These are phyloP conservation scores for Ephemerocybe angulata DNA, from an alignment of 768 basidiomycete species.

Conservation along the genomic window DNA sequence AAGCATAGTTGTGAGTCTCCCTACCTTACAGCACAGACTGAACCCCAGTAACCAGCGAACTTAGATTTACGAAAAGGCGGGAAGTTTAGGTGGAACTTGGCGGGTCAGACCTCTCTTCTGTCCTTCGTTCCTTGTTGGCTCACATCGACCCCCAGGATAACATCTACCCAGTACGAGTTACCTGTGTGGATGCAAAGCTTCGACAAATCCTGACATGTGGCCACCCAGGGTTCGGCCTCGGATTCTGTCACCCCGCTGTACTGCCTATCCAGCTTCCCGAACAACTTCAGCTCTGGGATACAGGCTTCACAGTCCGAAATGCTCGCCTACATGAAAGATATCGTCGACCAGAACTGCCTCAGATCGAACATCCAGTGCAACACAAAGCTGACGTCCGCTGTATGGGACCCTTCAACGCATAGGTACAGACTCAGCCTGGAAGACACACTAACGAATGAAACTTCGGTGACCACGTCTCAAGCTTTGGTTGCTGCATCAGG, in stretches of 20 bases:
- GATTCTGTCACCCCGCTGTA: not conserved
- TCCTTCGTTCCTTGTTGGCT: not conserved
- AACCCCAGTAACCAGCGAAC: not conserved
- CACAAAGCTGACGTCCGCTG: constrained; percentile 38
- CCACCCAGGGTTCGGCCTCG: not conserved
- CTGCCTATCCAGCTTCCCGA: not conserved
- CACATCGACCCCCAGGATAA: not conserved
- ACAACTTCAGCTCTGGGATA: not conserved
- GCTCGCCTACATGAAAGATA: not conserved
- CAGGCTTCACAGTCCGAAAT: constrained; percentile 6
- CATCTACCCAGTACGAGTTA: not conserved
- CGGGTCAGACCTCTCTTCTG: not conserved
- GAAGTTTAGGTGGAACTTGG: not conserved
- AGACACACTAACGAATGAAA: not conserved
- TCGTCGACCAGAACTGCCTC: constrained; percentile 17
- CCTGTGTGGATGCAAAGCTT: not conserved
- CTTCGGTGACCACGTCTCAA: not conserved
- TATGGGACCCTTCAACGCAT: constrained; percentile 35
- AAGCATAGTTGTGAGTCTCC: not conserved
- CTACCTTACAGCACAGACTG: not conserved
- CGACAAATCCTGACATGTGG: not conserved
- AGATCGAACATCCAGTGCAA: constrained; percentile 40
- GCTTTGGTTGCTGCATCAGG: not conserved
- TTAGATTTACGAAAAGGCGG: not conserved
- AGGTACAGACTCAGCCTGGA: not conserved